Evolutionary conservation across 805 yeast genomes (phyloP).

Genomic region (Zygotorulaspora danielsina): DNA sequence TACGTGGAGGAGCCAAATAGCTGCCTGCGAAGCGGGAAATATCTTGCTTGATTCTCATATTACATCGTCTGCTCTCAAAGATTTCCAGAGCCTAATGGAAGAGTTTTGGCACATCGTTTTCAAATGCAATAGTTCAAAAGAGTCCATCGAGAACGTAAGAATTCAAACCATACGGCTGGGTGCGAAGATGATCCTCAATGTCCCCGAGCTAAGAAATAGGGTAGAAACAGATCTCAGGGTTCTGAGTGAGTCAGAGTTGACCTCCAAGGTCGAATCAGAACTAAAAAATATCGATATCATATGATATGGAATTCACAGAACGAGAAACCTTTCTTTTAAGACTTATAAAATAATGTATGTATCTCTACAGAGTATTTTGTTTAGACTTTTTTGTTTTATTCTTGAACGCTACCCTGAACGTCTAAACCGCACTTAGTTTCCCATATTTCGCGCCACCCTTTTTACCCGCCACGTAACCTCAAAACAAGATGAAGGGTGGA

Average conservation of each 20-base stretch:
- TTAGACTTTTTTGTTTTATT: slow-evolving; percentile 41
- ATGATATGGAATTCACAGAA: not conserved
- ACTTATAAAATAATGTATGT: not conserved
- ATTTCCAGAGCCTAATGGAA: slow-evolving; percentile 10
- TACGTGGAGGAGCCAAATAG: slow-evolving; percentile 61
- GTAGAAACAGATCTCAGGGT: slow-evolving; percentile 27
- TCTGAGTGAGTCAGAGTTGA: slow-evolving; percentile 37
- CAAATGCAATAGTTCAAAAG: slow-evolving; percentile 35
- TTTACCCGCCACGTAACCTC: slow-evolving; percentile 73
- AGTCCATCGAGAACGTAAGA: slow-evolving; percentile 56
- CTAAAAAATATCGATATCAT: slow-evolving; percentile 24
- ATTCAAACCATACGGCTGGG: slow-evolving; percentile 45
- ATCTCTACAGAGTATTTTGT: not conserved
- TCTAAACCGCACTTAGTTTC: not conserved
- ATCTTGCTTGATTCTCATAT: slow-evolving; percentile 18
- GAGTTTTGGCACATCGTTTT: slow-evolving; percentile 28
- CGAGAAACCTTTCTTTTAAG: not conserved
- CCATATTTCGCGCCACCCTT: slow-evolving; percentile 51
- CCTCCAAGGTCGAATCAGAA: slow-evolving; percentile 45
- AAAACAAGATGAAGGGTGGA: slow-evolving; percentile 80
- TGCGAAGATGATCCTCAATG: slow-evolving; percentile 19
- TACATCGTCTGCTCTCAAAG: not conserved
- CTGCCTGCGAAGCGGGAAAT: slow-evolving; percentile 41
- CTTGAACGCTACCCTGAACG: slow-evolving; percentile 42
- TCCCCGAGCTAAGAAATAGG: slow-evolving; percentile 10